These are phyloP conservation scores for Moelleriella libera DNA, from an alignment of 2,329 filamentous ascomycete genomes.

Conservation along the genomic window DNA sequence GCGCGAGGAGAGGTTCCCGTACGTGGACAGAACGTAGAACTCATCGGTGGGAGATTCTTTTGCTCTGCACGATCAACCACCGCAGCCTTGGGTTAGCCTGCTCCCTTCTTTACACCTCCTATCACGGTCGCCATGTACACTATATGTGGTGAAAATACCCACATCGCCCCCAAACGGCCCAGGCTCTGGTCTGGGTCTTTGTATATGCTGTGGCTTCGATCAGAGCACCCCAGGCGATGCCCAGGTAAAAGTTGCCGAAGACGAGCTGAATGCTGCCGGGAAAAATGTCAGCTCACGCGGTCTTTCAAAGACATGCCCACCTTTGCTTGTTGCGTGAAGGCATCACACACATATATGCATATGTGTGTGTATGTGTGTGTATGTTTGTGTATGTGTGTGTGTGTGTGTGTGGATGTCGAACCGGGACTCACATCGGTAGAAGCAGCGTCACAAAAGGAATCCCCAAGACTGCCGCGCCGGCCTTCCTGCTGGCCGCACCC, in stretches of 20 bases:
- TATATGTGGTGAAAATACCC: conserved; percentile 3
- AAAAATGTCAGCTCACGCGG: background rate
- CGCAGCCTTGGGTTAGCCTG: background rate
- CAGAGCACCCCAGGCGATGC: conserved; percentile 45
- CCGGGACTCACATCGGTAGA: conserved; percentile 33
- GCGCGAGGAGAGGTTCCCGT: conserved; percentile 47
- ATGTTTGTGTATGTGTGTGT: too few relatives aligned
- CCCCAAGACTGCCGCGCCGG: conserved; percentile 31
- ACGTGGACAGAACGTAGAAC: conserved; percentile 50
- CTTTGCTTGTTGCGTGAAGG: too few relatives aligned
- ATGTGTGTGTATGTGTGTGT: too few relatives aligned
- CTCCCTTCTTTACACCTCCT: too few relatives aligned
- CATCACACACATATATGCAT: too few relatives aligned
- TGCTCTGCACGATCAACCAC: conserved; percentile 14
- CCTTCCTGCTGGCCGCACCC: conserved; percentile 33
- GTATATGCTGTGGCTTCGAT: conserved; percentile 43
- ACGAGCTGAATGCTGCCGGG: conserved; percentile 41
- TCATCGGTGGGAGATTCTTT: conserved; percentile 46
- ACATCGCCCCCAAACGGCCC: conserved; percentile 49
- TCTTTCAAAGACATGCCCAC: too few relatives aligned
- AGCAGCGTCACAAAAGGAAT: conserved; percentile 43
- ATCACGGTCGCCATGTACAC: too few relatives aligned
- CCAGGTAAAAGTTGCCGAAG: conserved; percentile 53
- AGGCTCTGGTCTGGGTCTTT: conserved; percentile 38
- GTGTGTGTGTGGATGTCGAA: background rate